Evolutionary conservation across 768 basidiomycete genomes (phyloP).

Genomic region (Daedaleopsis nitida): DNA sequence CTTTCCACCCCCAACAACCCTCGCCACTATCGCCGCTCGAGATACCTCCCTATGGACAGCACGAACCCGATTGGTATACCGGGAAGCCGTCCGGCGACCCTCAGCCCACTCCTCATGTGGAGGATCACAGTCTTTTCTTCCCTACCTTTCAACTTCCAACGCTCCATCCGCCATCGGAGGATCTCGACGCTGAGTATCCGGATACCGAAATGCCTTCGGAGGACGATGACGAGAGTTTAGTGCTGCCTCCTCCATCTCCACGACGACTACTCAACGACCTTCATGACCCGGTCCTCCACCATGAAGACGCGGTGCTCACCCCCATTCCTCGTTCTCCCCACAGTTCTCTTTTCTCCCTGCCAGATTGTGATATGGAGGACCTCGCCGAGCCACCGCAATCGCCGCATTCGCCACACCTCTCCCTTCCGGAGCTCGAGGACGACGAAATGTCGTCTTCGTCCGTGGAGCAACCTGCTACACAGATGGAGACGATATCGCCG

Average conservation of each 20-base stretch:
- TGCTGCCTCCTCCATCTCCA: slow-evolving; percentile 12
- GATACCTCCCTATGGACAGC: slow-evolving; percentile 4
- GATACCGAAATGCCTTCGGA: slow-evolving; percentile 24
- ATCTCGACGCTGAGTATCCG: slow-evolving; percentile 20
- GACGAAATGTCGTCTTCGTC: not conserved
- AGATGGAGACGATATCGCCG: slow-evolving; percentile 25
- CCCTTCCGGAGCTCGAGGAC: slow-evolving; percentile 19
- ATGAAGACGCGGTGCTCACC: slow-evolving; percentile 19
- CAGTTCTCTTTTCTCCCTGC: slow-evolving; percentile 1
- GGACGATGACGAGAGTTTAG: slow-evolving; percentile 17
- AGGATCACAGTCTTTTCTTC: slow-evolving; percentile 7
- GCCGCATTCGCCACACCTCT: slow-evolving; percentile 22
- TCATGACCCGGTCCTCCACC: slow-evolving; percentile 6
- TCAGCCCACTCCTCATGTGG: not conserved
- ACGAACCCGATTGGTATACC: slow-evolving; percentile 1
- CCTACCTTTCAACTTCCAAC: slow-evolving; percentile 1
- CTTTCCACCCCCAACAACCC: slow-evolving; percentile 1
- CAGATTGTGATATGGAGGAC: slow-evolving; percentile 22
- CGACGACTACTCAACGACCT: slow-evolving; percentile 15
- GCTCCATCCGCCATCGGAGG: slow-evolving; percentile 14
- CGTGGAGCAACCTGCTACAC: slow-evolving; percentile 1
- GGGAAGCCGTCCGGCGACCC: not conserved
- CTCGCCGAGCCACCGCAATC: slow-evolving; percentile 14
- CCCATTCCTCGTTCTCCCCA: slow-evolving; percentile 25
- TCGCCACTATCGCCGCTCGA: slow-evolving; percentile 14